Evolutionary conservation across 2,329 filamentous ascomycete genomes (phyloP).

Genomic region (Rutstroemia sydowiana): DNA sequence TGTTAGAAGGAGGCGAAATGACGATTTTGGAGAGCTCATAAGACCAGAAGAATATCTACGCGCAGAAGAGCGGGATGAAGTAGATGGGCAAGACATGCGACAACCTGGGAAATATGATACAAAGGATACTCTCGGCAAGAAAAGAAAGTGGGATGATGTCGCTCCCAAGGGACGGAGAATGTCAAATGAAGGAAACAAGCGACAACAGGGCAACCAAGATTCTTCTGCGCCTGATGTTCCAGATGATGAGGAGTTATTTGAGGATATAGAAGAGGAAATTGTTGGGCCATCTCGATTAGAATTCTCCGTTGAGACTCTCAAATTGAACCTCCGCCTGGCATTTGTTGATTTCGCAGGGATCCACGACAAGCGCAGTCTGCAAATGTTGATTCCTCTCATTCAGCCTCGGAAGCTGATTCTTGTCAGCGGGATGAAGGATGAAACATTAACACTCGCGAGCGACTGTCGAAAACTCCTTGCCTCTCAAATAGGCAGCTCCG

Average conservation of each 20-base stretch:
- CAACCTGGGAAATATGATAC: slow-evolving; percentile 41
- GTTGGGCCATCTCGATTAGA: slow-evolving; percentile 69
- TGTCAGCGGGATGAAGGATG: slow-evolving; percentile 70
- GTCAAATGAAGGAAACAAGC: slow-evolving; percentile 48
- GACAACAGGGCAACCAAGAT: slow-evolving; percentile 40
- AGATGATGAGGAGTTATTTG: slow-evolving; percentile 52
- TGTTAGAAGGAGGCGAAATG: slow-evolving; percentile 67
- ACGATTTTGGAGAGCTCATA: slow-evolving; percentile 93
- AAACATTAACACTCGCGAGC: slow-evolving; percentile 70
- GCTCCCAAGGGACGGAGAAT: slow-evolving; percentile 33
- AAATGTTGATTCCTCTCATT: slow-evolving; percentile 91
- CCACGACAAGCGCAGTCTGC: slow-evolving; percentile 87
- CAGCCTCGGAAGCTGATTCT: slow-evolving; percentile 90
- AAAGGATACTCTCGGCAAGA: slow-evolving; percentile 71
- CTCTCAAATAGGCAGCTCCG: slow-evolving; percentile 36
- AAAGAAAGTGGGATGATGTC: slow-evolving; percentile 85
- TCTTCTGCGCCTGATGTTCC: slow-evolving; percentile 36
- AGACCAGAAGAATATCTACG: slow-evolving; percentile 88
- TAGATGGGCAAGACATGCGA: slow-evolving; percentile 56
- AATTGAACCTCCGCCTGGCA: slow-evolving; percentile 67
- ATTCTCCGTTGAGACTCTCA: slow-evolving; percentile 54
- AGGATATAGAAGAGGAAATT: slow-evolving; percentile 45
- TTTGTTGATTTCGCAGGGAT: slow-evolving; percentile 89
- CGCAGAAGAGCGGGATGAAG: slow-evolving; percentile 81
- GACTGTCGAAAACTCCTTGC: slow-evolving; percentile 67